Evolutionary conservation across 2,329 filamentous ascomycete genomes (phyloP).

Genomic region (Fusarium gaditjirri): DNA sequence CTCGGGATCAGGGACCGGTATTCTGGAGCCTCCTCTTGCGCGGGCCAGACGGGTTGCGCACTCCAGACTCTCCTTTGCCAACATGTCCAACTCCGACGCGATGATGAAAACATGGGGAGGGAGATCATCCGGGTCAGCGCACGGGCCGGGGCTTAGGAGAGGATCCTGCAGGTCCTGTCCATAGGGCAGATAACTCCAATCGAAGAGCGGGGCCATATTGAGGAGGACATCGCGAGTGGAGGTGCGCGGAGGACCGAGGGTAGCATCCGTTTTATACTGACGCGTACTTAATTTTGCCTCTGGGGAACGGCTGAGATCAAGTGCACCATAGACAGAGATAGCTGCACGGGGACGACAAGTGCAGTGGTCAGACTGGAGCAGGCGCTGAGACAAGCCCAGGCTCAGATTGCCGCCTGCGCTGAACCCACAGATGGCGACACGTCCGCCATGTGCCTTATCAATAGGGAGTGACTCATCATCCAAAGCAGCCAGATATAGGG

Average conservation of each 20-base stretch:
- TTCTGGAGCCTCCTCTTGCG: background rate
- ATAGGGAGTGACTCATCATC: background rate
- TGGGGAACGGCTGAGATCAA: background rate
- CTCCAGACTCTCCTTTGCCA: background rate
- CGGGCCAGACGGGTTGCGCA: background rate
- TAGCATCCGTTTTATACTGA: background rate
- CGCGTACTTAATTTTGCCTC: background rate
- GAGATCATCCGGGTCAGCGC: background rate
- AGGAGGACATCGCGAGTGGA: background rate
- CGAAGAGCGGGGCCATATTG: background rate
- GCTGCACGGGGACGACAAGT: background rate
- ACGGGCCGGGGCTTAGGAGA: background rate
- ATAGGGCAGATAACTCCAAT: background rate
- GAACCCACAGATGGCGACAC: background rate
- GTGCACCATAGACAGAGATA: background rate
- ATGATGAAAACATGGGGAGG: background rate
- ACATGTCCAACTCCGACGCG: background rate
- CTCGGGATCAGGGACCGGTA: background rate
- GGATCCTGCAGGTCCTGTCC: background rate
- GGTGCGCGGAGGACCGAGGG: background rate
- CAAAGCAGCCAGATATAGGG: background rate
- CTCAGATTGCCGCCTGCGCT: background rate
- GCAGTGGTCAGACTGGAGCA: background rate
- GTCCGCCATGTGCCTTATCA: background rate
- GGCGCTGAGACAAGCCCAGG: background rate